phyloP scores from a whole-genome alignment of 495 filamentous ascomycete species.

The Letharia columbiana region DNA sequence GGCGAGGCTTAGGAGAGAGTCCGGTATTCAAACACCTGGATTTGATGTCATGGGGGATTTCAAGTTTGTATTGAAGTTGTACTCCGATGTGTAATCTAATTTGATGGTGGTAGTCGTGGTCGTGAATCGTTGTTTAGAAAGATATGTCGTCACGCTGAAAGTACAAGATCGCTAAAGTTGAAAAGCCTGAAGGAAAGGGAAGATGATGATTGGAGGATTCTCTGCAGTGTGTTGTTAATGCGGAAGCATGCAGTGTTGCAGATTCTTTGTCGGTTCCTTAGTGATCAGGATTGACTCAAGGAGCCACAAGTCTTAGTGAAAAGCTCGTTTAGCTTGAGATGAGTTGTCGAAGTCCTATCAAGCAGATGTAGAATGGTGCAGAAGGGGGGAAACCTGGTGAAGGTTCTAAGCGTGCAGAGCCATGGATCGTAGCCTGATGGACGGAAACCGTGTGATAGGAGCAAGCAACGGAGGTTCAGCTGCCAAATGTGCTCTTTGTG shows the following conservation, averaged over 20 bases:
- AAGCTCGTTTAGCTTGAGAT: conserved; percentile 17
- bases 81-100: neutral
- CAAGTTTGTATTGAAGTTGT: neutral
- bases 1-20: neutral
- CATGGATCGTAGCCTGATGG: conserved; percentile 3
- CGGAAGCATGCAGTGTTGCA: conserved; percentile 7
- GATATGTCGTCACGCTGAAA: conserved; percentile 22
- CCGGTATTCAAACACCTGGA: neutral
- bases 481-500: neutral
- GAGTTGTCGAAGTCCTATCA: neutral
- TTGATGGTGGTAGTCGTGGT: neutral
- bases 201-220: neutral
- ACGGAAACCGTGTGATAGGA: neutral
- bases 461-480: neutral
- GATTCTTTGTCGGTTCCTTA: neutral
- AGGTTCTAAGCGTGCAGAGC: conserved; percentile 13
- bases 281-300: conserved; percentile 13
- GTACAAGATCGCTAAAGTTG: conserved; percentile 17
- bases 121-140: conserved; percentile 10
- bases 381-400: neutral
- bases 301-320: conserved; percentile 21
- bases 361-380: neutral
- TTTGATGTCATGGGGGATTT: conserved; percentile 9
- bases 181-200: conserved; percentile 5
- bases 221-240: conserved; percentile 10